Evolutionary conservation across 2,329 filamentous ascomycete species (phyloP), one percentile per base, ranked within the genome.

Genomic region (Scortechinia acanthostroma): DNA sequence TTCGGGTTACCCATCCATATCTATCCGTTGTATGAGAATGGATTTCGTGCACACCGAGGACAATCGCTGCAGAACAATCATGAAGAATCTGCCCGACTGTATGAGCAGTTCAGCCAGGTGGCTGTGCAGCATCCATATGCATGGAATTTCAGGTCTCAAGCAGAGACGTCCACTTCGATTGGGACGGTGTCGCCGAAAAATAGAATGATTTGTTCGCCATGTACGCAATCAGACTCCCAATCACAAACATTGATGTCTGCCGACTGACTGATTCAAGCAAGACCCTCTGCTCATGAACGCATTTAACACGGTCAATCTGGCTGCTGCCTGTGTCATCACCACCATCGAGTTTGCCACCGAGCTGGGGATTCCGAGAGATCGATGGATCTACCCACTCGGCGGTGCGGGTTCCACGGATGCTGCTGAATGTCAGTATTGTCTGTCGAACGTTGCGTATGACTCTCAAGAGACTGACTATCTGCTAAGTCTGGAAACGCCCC

Each of bases 241-340:
- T n/a, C n/a, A n/a, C n/a, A n/a, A n/a, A n/a, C n/a, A 30, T 10
- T 10, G 25, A 30, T 10, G 25, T 30, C 14, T 46, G 43, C 50
- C 57, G 48, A 57, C 44, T n/a, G n/a, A n/a, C n/a, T n/a, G n/a
- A n/a, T n/a, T n/a, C n/a, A 40, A n/a, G 42, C 4, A 42, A 85
- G 80, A 86, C 59, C 79, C 80, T 0, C 62, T 86, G 0, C 59
- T 85, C 6, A 85, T 86, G 81, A 86, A 86, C 53, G 81, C 82
- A 0, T 86, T 85, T 61, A 86, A 86, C 51, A 81, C 70, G 2
- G 73, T 86, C 25, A 86, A 86, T 48, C 62, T 86, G 14, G 73
- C 80, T 2, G 76, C 69, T 0, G 77, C 80, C 4, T 71, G 73
- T 46, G 65, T 86, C 15, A 47, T 86, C 3, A 86, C 81, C 0